Base-by-base conservation (phyloP, 31 red algal species). In the Odonthalia washingtoniensis region DNA sequence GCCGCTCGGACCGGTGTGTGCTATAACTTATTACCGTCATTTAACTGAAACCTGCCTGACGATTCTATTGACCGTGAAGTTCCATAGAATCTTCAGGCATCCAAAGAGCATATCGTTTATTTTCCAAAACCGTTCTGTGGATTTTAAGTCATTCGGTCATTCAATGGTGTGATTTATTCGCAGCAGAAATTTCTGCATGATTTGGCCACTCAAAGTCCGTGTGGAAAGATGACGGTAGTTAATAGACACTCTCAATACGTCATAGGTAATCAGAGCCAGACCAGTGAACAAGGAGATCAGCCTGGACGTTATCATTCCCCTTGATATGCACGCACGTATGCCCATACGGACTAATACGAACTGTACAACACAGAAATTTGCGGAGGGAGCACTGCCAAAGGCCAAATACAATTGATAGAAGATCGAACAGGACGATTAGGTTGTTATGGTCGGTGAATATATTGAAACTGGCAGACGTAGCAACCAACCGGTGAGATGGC, bases 361-460 rank as follows among this genome's bases (percentile, higher is more conserved):
- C 33, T 16, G 39, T 37, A 0, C 38, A 77, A 49, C 74, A 21
- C 12, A 77, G 38, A 0, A 0, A 14, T 16, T 43, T 77, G 6
- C 0, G 33, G n/a, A 36, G 16, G 33, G 37, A 46, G 0, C 18
- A 21, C 24, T 0, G 74, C 38, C 18, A 70, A 46, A 77, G n/a
- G 27, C 45, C 74, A 9, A 37, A 9, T 17, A 46, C 24, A 27
- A 77, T 26, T 17, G 74, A 77, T 21, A 45, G n/a, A 46, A 37
- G 74, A 45, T 77, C 74, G 27, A 77, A 77, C 38, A 77, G 21
- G 74, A 77, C n/a, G n/a, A 77, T 77, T 9, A 77, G 39, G 39
- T 77, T 77, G 74, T 44, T 43, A 27, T 77, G 74, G 41, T 77
- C 74, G 6, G 74, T 77, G 74, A 49, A 46, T 9, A 77, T 14